Evolutionary conservation across 192 early-diverging fungal species (phyloP).

Genomic region (Spizellomyces sp.): DNA sequence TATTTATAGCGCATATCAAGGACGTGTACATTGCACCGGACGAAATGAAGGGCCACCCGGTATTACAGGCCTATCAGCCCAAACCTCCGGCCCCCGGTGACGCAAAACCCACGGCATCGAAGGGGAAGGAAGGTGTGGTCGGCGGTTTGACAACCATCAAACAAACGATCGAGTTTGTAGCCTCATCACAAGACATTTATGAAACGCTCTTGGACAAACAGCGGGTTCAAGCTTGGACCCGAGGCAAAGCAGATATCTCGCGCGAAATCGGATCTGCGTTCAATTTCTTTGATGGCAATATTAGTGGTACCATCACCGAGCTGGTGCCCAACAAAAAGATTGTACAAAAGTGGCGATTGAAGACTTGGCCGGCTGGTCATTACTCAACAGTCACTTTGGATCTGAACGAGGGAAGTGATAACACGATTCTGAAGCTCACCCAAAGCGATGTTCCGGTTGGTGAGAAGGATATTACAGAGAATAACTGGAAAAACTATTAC

Average conservation of each 20-base stretch:
- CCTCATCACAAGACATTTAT: slow-evolving; percentile 78
- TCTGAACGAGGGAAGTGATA: slow-evolving; percentile 70
- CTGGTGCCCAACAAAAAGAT: slow-evolving; percentile 70
- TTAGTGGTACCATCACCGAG: slow-evolving; percentile 76
- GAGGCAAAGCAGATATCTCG: slow-evolving; percentile 67
- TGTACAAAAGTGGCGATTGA: slow-evolving; percentile 83
- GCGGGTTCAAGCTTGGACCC: slow-evolving; percentile 79
- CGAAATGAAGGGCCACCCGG: slow-evolving; percentile 58
- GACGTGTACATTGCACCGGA: slow-evolving; percentile 82
- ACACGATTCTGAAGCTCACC: slow-evolving; percentile 67
- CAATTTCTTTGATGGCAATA: slow-evolving; percentile 86
- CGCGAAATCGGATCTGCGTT: slow-evolving; percentile 65
- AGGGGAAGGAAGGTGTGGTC: slow-evolving; percentile 13
- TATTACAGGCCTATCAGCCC: slow-evolving; percentile 46
- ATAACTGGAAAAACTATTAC: slow-evolving; percentile 92
- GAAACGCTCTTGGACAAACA: slow-evolving; percentile 76
- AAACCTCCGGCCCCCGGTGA: slow-evolving; percentile 48
- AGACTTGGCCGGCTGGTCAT: slow-evolving; percentile 84
- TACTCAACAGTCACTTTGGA: slow-evolving; percentile 79
- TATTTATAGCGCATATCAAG: slow-evolving; percentile 63
- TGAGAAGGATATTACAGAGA: slow-evolving; percentile 80
- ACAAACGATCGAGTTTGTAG: slow-evolving; percentile 81
- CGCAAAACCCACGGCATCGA: slow-evolving; percentile 18
- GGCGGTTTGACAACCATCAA: slow-evolving; percentile 59
- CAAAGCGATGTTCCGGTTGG: slow-evolving; percentile 87